Percentiles rank a stretch among this genome's conserved stretches.
phyloP scores from a whole-genome alignment of 2,329 filamentous ascomycete species.

The Sordariomycetes sp. region DNA sequence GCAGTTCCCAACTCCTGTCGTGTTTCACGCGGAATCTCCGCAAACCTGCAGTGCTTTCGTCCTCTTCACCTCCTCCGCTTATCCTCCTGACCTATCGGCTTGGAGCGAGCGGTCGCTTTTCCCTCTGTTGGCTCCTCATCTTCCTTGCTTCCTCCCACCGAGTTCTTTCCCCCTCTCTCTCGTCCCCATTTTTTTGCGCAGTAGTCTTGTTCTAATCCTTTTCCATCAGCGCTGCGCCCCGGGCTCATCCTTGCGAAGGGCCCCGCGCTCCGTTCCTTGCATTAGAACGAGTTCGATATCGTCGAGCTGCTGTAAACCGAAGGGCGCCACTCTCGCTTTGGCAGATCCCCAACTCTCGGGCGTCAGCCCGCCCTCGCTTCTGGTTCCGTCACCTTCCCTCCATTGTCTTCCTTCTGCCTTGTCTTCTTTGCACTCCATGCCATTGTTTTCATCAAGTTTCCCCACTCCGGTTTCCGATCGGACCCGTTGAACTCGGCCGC shows the following conservation, averaged over 20 bases:
- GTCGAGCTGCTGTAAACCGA: not conserved
- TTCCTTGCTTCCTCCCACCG: not conserved
- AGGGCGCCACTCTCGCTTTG: not conserved
- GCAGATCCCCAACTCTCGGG: not conserved
- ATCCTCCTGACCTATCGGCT: not conserved
- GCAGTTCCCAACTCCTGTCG: not conserved
- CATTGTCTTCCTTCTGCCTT: not conserved
- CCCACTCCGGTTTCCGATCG: not conserved
- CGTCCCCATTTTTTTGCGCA: not conserved
- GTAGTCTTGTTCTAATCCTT: not conserved
- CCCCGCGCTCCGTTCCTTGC: not conserved
- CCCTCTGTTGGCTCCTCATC: not conserved
- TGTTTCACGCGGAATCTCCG: constrained; percentile 2
- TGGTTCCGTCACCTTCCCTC: not conserved
- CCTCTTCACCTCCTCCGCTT: not conserved
- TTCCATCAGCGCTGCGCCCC: not conserved
- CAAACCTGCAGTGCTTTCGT: not conserved
- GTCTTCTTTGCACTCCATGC: not conserved
- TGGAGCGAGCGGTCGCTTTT: not conserved
- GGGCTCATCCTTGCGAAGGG: not conserved
- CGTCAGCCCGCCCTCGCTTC: not conserved
- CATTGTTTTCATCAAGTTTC: not conserved
- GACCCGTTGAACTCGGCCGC: not conserved
- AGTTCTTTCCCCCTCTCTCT: not conserved
- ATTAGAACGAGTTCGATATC: not conserved